phyloP scores from a whole-genome alignment of 2,329 filamentous ascomycete species.

The Claviceps pusilla region DNA sequence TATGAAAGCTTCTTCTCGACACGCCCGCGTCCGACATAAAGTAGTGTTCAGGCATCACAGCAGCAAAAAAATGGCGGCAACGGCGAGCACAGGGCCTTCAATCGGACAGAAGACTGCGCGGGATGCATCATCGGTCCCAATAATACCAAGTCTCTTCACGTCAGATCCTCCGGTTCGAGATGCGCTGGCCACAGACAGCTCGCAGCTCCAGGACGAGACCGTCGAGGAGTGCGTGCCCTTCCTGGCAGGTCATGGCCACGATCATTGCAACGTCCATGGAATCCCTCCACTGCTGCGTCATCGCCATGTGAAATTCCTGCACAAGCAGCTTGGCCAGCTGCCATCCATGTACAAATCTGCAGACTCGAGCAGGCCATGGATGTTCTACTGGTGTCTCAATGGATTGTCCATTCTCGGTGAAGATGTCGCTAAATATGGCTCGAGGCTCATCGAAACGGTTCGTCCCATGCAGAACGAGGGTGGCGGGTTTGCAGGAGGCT shows the following conservation, averaged over 20 bases:
- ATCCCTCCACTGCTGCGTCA: constrained; percentile 58
- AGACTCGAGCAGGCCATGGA: constrained; percentile 84
- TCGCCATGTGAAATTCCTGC: constrained; percentile 47
- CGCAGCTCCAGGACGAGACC: constrained; percentile 51
- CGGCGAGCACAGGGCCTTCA: constrained; percentile 1
- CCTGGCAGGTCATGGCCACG: constrained; percentile 39
- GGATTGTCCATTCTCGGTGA: constrained; percentile 63
- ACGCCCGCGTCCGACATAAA: constrained; percentile 3
- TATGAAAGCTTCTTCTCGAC: constrained; percentile 4
- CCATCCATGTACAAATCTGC: constrained; percentile 56
- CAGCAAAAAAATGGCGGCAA: constrained; percentile 4
- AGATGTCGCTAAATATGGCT: constrained; percentile 52
- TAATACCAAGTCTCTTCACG: constrained; percentile 42
- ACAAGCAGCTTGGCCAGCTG: constrained; percentile 42
- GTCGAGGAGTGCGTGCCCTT: constrained; percentile 54
- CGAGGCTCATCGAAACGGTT: constrained; percentile 60
- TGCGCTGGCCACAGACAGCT: constrained; percentile 50
- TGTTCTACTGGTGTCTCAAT: constrained; percentile 81
- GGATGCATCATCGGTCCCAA: constrained; percentile 5
- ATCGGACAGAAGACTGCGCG: constrained; percentile 7
- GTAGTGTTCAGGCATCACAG: constrained; percentile 5
- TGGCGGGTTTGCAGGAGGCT: constrained; percentile 88
- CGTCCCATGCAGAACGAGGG: constrained; percentile 64
- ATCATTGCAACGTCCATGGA: constrained; percentile 51
- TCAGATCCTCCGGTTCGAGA: constrained; percentile 49